Base-by-base conservation (phyloP, 352 stramenopile species). In the Phytophthora aleatoria region DNA sequence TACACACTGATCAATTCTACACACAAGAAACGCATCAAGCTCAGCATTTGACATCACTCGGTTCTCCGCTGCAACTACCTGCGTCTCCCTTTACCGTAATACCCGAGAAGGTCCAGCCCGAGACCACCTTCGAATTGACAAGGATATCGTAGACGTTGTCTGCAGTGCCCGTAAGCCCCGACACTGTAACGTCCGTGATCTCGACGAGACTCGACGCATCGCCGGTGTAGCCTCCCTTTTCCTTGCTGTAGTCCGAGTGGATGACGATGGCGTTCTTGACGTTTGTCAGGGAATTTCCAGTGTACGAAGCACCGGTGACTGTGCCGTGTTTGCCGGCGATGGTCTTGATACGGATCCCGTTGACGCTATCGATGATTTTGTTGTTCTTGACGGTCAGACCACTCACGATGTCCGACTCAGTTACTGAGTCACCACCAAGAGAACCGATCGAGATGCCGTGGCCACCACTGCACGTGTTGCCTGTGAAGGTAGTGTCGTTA, bases 401-500 rank as follows among this genome's bases (percentile, higher is more conserved):
- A 31, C 49, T 69, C 27, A 75, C 67, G 8, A 52, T 69, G 50
- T 71, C 62, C 8, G 67, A 75, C 16, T 57, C 44, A 1, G 48
- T 62, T 2, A 76, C 63, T 2, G 63, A 66, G 13, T 53, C 47
- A 16, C 63, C 57, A 31, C 68, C 57, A 31, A 76, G 51, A 11
- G 68, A 70, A 6, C 63, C 64, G 57, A 75, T 75, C 3, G 67
- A 75, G 57, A 75, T 72, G 11, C 62, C 67, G 36, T 70, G 62
- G 2, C 62, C 62, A 26, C 62, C 62, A 38, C 62, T 69, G 61
- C 61, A 69, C 7, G 43, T 71, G 50, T 69, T 73, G 24, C 59
- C 57, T 3, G 59, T 58, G 60, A 73, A 73, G 24, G 53, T 64
- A 1, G 66, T 73, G 33, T 62, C 57, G 26, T 63, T 73, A 27